phyloP scores from a whole-genome alignment of 768 basidiomycete genomes.

The Leucosporidium scottii region DNA sequence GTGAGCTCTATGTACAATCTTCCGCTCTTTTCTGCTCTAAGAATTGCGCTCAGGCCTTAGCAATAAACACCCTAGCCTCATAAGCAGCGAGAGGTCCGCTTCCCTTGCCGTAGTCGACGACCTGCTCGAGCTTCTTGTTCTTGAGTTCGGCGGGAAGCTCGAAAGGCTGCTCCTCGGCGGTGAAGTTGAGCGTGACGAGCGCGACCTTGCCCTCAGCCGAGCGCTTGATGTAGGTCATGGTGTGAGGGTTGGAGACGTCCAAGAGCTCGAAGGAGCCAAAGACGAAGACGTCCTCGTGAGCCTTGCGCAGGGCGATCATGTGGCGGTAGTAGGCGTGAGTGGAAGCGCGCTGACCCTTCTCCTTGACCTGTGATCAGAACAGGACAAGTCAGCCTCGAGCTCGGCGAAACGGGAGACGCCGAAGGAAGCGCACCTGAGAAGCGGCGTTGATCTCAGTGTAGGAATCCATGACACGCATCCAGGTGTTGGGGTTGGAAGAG shows the following conservation, averaged over 20 bases:
- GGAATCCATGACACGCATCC: conserved; percentile 32
- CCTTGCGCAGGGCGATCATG: conserved; percentile 53
- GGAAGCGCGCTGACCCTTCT: conserved; percentile 48
- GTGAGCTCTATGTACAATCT: no score
- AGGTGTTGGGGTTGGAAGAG: conserved; percentile 4
- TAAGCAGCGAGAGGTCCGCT: no score
- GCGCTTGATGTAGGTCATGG: conserved; percentile 54
- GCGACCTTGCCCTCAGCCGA: conserved; percentile 40
- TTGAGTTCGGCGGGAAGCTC: neutral
- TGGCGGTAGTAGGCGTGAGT: conserved; percentile 58
- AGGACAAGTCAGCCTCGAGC: neutral
- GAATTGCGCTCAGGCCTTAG: neutral
- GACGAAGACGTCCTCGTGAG: conserved; percentile 53
- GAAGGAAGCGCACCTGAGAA: conserved; percentile 40
- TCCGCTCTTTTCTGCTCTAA: no score
- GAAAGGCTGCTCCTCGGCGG: conserved; percentile 4
- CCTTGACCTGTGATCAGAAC: no score
- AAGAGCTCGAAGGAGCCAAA: conserved; percentile 58
- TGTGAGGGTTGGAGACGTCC: conserved; percentile 47
- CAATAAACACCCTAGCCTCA: no score
- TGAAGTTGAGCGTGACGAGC: conserved; percentile 41
- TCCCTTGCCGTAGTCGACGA: no score
- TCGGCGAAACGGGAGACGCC: neutral
- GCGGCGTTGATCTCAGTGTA: conserved; percentile 41
- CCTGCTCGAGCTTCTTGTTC: no score